Conservation (phyloP, 2,329 filamentous ascomycete species). For the Pseudopyrenochaeta lycopersici region DNA sequence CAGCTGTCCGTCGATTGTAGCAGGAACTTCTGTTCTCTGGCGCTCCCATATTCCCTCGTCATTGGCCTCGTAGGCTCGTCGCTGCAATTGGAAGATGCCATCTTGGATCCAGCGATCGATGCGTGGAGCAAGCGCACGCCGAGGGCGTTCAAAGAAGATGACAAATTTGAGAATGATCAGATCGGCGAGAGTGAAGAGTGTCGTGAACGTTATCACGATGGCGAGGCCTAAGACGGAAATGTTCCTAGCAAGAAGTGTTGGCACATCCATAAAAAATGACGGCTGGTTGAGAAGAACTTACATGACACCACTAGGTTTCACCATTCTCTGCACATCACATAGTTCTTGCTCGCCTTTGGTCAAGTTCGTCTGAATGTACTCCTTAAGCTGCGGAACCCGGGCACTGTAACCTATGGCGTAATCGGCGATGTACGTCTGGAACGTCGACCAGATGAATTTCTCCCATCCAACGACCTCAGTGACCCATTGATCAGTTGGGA, state of each 20-base stretch:
- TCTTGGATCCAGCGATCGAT: conserved; percentile 39
- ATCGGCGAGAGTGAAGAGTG: conserved; percentile 17
- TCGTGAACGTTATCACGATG: conserved; percentile 23
- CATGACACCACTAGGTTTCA: conserved; percentile 27
- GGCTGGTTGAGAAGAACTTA: conserved; percentile 7
- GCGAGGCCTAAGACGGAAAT: conserved; percentile 32
- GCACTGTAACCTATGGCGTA: conserved; percentile 18
- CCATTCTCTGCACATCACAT: conserved; percentile 23
- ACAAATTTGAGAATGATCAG: conserved; percentile 23
- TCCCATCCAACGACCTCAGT: conserved; percentile 30
- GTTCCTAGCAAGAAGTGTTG: conserved; percentile 18
- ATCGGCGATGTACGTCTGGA: conserved; percentile 20
- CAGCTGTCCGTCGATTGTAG: conserved; percentile 8
- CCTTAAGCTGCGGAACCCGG: conserved; percentile 2
- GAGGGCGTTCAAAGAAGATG: conserved; percentile 22
- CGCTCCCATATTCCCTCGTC: conserved; percentile 7
- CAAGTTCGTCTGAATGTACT: neutral
- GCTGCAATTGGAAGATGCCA: conserved; percentile 35
- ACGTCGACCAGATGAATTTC: conserved; percentile 15
- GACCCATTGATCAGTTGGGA: conserved; percentile 28
- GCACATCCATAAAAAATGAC: neutral
- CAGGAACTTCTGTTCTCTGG: conserved; percentile 5
- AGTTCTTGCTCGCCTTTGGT: conserved; percentile 22
- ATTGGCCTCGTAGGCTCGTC: conserved; percentile 29
- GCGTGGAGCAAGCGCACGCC: conserved; percentile 23